These are phyloP conservation scores for Striga asiatica DNA, from an alignment of 257 asterid species.

Conservation along the genomic window DNA sequence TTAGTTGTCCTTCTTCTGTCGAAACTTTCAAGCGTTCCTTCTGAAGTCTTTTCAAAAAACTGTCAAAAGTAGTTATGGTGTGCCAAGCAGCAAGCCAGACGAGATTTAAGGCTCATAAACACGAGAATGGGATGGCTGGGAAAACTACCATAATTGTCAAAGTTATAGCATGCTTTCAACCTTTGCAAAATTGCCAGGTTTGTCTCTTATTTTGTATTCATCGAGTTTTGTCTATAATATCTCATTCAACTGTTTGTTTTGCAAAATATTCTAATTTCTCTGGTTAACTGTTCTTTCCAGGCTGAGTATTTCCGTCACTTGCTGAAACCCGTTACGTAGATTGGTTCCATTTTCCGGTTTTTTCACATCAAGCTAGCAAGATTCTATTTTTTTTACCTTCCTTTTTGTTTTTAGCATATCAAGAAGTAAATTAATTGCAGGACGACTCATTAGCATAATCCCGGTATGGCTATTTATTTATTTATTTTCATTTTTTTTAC, in stretches of 20 bases:
- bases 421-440: slow-evolving; percentile 20
- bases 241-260: too few species aligned
- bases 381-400: slow-evolving; percentile 19
- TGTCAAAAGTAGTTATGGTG: slow-evolving; percentile 72
- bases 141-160: slow-evolving; percentile 64
- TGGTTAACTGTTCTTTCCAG: too few species aligned
- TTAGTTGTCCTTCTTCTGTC: too few species aligned
- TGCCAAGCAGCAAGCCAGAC: slow-evolving; percentile 80
- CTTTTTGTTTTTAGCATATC: slow-evolving; percentile 25
- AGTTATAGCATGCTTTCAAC: slow-evolving; percentile 79
- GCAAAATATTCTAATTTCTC: too few species aligned
- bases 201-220: slow-evolving; percentile 12
- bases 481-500: background rate
- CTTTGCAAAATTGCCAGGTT: slow-evolving; percentile 79
- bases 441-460: slow-evolving; percentile 14
- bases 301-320: slow-evolving; percentile 87
- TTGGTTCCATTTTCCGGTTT: slow-evolving; percentile 19
- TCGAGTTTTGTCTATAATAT: too few species aligned
- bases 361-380: slow-evolving; percentile 35
- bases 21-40: background rate
- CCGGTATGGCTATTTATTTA: slow-evolving; percentile 34
- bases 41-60: slow-evolving; percentile 9
- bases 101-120: slow-evolving; percentile 59
- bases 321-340: slow-evolving; percentile 92
- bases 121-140: slow-evolving; percentile 68